A percentile compares a stretch with the other conserved stretches of the same genome.
Evolutionary conservation across 768 basidiomycete genomes (phyloP).

Genomic region (Leccinum boreale): DNA sequence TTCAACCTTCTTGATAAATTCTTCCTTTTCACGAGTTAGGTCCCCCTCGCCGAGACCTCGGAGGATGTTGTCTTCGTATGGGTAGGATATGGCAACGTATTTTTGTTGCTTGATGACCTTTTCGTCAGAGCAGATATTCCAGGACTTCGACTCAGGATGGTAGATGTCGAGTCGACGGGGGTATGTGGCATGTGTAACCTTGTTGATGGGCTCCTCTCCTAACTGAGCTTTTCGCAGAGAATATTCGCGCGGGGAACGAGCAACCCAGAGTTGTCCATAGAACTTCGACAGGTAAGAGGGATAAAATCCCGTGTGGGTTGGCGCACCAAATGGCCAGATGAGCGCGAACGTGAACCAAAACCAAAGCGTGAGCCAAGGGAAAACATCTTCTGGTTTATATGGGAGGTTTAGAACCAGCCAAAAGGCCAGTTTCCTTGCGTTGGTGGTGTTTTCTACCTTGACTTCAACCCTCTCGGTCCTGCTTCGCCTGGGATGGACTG

Average conservation of each 20-base stretch:
- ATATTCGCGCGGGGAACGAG: slow-evolving; percentile 22
- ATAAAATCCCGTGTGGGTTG: slow-evolving; percentile 7
- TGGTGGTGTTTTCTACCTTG: background rate
- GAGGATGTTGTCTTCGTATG: slow-evolving; percentile 10
- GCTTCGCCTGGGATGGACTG: slow-evolving; percentile 8
- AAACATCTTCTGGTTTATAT: background rate
- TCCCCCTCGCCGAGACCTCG: background rate
- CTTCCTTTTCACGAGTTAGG: background rate
- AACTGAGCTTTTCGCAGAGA: slow-evolving; percentile 10
- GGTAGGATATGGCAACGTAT: slow-evolving; percentile 22
- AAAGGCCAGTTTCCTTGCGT: slow-evolving; percentile 13
- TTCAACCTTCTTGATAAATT: slow-evolving; percentile 7
- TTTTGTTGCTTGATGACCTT: slow-evolving; percentile 5
- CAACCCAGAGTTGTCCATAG: slow-evolving; percentile 22
- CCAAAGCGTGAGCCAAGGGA: slow-evolving; percentile 18
- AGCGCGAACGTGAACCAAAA: slow-evolving; percentile 15
- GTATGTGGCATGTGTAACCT: slow-evolving; percentile 11
- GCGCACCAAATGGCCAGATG: slow-evolving; percentile 12
- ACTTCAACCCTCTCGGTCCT: background rate
- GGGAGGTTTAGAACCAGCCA: slow-evolving; percentile 13
- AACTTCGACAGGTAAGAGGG: slow-evolving; percentile 18
- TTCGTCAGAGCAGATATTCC: slow-evolving; percentile 1
- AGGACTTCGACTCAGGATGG: background rate
- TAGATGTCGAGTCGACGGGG: slow-evolving; percentile 19
- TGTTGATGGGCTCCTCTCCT: slow-evolving; percentile 1